A percentile compares a stretch with the other conserved stretches of the same genome.
phyloP scores from a whole-genome alignment of 257 asterid species.

The Knoxia roxburghii region DNA sequence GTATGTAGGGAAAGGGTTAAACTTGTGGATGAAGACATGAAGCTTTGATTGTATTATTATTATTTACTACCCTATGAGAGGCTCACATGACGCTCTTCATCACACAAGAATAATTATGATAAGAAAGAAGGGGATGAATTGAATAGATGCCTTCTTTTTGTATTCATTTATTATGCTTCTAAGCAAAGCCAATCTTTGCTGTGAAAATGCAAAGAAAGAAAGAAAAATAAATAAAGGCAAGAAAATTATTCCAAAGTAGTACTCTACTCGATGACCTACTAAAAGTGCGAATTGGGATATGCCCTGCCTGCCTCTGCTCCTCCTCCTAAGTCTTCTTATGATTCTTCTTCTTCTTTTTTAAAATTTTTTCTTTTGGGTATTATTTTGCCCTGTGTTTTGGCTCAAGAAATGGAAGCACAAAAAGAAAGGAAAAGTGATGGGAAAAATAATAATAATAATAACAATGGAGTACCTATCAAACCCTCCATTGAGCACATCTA shows the following conservation, averaged over 20 bases:
- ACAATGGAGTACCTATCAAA: background rate
- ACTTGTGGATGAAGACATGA: conserved; percentile 26
- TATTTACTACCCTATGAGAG: conserved; percentile 7
- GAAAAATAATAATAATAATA: background rate
- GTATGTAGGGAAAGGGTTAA: too few species aligned
- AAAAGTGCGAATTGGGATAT: conserved; percentile 18
- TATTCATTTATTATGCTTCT: conserved; percentile 58
- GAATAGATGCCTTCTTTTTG: conserved; percentile 46
- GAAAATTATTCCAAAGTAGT: conserved; percentile 13
- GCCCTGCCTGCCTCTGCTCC: background rate
- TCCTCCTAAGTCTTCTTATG: background rate
- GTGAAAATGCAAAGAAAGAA: background rate
- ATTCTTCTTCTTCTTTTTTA: background rate
- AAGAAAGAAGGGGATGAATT: background rate
- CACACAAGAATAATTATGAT: conserved; percentile 30
- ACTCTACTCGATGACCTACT: conserved; percentile 30
- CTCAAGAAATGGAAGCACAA: background rate
- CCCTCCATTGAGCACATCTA: background rate
- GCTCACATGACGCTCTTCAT: conserved; percentile 14
- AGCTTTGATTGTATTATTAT: background rate
- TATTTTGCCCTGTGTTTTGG: background rate
- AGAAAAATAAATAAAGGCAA: too few species aligned
- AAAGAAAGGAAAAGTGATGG: background rate
- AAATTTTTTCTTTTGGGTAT: too few species aligned
- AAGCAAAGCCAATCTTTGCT: conserved; percentile 56